phyloP scores from a whole-genome alignment of 495 filamentous ascomycete species.

The Aspergillus sclerotioniger region DNA sequence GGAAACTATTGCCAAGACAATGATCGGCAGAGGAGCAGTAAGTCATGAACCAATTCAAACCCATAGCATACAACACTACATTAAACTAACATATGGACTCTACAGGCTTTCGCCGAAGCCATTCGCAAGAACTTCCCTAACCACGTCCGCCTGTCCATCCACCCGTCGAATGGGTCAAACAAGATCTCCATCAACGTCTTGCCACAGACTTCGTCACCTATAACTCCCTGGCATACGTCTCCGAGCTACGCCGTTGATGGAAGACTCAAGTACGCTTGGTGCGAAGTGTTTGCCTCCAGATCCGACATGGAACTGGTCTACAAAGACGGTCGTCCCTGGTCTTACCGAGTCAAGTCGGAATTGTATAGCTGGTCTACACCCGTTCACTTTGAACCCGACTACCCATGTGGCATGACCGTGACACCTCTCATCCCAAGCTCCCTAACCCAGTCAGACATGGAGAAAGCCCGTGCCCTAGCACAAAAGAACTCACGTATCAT shows the following conservation, averaged over 20 bases:
- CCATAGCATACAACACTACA: too few species aligned
- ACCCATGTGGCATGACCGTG: too few species aligned
- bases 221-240: background rate
- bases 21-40: background rate
- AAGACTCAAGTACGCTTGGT: background rate
- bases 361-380: background rate
- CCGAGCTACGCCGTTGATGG: background rate
- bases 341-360: background rate
- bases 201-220: background rate
- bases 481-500: too few species aligned
- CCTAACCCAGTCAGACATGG: too few species aligned
- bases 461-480: too few species aligned
- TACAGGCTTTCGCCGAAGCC: background rate
- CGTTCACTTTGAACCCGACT: too few species aligned
- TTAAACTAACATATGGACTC: too few species aligned
- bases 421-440: too few species aligned
- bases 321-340: background rate
- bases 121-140: background rate
- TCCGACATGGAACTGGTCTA: background rate
- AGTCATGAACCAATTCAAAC: too few species aligned
- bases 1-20: background rate
- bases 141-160: background rate
- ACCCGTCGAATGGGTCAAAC: background rate
- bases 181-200: background rate
- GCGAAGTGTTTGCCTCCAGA: background rate